Evolutionary conservation across 192 early-diverging fungal genomes (phyloP), one percentile per base, ranked within the genome.

Genomic region (Linnemannia exigua): DNA sequence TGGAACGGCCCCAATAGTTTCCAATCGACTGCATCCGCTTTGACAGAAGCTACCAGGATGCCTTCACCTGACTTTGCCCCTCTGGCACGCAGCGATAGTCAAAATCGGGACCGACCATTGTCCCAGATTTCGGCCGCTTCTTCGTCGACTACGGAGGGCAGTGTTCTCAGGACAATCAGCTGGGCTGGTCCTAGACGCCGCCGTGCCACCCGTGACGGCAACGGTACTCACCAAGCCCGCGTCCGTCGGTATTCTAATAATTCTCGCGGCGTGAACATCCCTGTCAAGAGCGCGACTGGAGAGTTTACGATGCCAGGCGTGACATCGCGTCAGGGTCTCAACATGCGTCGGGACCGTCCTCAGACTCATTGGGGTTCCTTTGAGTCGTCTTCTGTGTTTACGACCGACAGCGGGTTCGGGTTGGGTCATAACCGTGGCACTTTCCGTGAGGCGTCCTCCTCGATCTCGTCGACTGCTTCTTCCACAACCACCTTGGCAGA

Each of bases 131-230:
- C 69, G 46, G 52, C 25, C 1, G 28, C 35, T 5, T 67, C 71
- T 17, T 8, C 71, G 6, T 15, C 46, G 22, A 73, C 38, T 11
- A 22, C 70, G 31, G 33, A 67, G 33, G n/a, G 44, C 22, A 66
- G 67, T 22, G 36, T 81, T 20, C 15, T 81, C 37, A 37, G 74
- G 25, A 38, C 31, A 1, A 68, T 67, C 3, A 67, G 33, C 68
- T 81, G 72, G 80, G 73, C 54, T 25, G 80, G 80, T 28, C 80
- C 80, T 11, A 38, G 73, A 25, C 73, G 74, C 1, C 73, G 80
- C 36, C 61, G 80, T 46, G 15, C 20, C 41, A 38, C 61, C 31
- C 75, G 54, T 31, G 74, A 81, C 19, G 22, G 67, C 25, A 69
- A 81, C 37, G 33, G 52, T 35, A 51, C 6, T 12, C 1, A 50